Base-by-base conservation (phyloP, 108 stramenopile species). In the Cylindrotheca fusiformis region DNA sequence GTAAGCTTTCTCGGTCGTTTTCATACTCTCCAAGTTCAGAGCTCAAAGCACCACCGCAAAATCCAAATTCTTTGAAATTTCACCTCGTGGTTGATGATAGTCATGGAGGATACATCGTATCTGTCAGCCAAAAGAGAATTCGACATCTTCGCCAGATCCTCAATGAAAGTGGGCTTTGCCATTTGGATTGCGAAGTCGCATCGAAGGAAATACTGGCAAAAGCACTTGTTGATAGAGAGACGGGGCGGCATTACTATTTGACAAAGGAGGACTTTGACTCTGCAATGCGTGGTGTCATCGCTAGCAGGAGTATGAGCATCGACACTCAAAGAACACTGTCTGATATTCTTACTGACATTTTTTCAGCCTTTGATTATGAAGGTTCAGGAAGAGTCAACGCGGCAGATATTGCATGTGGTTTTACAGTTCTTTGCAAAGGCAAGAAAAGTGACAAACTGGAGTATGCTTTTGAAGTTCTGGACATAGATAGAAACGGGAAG, bases 371-470 rank as follows among this genome's bases (percentile, higher is more conserved):
- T 76, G 94, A 94, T 69, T 63, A 83, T 30, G 68, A 64, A 6
- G 85, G 83, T 25, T 64, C 63, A 47, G 85, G 79, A 22, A 61
- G 64, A 59, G 74, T 76, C 6, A 82, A 74, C 49, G 88, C 90
- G n/a, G 49, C 80, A 23, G 88, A 90, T 46, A 54, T 95, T 6
- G 90, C 87, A 14, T 90, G 90, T 53, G 95, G 90, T 14, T 75
- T 96, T 31, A 83, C 85, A 32, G 78, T 96, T n/a, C 72, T 96
- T 41, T 94, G 91, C 55, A 53, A 72, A 41, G 95, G 95, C 19
- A 87, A 86, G 55, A 96, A 96, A 75, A 90, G 90, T 52, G 93
- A 94, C 71, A 96, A 96, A 52, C 77, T 96, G 19, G 87, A 88
- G 33, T 85, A 83, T 70, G 89, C 93, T 14, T 96, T 91, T 76